Evolutionary conservation across 2,329 filamentous ascomycete species (phyloP), one percentile per base, ranked within the genome.

Genomic region (Ophiostoma angusticollis): DNA sequence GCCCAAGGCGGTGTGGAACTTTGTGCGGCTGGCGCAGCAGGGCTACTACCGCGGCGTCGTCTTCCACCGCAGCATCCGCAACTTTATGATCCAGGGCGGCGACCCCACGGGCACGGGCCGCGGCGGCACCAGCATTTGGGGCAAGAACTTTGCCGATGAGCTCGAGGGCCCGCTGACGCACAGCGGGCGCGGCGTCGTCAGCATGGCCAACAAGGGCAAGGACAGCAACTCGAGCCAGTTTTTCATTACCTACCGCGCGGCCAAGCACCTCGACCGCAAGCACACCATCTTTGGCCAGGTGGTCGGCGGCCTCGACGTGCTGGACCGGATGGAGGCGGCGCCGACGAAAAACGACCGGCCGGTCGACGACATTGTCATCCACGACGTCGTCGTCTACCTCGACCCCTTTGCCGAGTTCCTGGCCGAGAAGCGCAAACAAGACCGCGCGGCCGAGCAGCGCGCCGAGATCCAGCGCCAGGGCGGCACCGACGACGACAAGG

Each of bases 131-230:
- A 93, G 83, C 52, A 78, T 93, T 44, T 98, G 91, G 91, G 84
- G 84, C 42, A 93, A 93, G 60, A 84, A 86, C 45, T 98, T 98
- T 53, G 70, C 80, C 38, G 91, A 98, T 57, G 91, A 98, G 56
- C 80, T 96, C 46, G 86, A 95, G 13, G 86, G 87, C 0, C 85
- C 89, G 0, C 60, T 86, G 29, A 81, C 79, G n/a, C 91, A 98
- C 52, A 80, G 85, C 53, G 63, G 70, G 0, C 70, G 87, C 21
- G 91, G 91, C 11, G 73, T 87, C 1, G 55, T 93, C 19, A 86
- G 80, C 49, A 98, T 98, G 91, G 91, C 91, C 29, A 98, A 98
- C 60, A 98, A 98, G 57, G 91, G 91, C 42, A 95, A 95, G 55
- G 89, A 95, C 54, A 96, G 89, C 17, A 98, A 98, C 60, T 91